Evolutionary conservation across 495 filamentous ascomycete species (phyloP).

Genomic region (Chaetomium tenue): DNA sequence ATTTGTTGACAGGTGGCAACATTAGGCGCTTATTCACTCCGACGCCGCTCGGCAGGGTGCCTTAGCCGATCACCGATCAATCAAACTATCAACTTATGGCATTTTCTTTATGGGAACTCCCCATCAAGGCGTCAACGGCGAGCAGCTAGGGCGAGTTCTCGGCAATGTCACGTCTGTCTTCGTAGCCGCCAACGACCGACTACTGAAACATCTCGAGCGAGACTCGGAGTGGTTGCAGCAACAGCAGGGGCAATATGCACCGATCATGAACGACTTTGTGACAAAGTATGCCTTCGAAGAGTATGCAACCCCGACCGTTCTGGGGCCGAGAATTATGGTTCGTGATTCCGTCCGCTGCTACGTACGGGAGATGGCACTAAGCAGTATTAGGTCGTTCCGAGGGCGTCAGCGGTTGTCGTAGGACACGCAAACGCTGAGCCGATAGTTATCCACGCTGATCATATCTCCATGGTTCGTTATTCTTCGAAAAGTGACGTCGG

Average conservation of each 20-base stretch:
- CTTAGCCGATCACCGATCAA: slow-evolving; percentile 12
- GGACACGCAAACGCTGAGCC: slow-evolving; percentile 7
- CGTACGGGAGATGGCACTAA: slow-evolving; percentile 2
- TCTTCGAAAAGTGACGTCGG: neutral
- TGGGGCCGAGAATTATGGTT: slow-evolving; percentile 1
- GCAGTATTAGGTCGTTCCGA: neutral
- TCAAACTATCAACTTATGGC: slow-evolving; percentile 13
- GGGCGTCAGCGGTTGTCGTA: neutral
- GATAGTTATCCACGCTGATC: neutral
- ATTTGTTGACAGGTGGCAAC: slow-evolving; percentile 6
- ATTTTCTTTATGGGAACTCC: slow-evolving; percentile 17
- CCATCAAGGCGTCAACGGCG: slow-evolving; percentile 13
- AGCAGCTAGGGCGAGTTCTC: slow-evolving; percentile 3
- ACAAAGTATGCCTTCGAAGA: slow-evolving; percentile 14
- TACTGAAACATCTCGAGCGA: slow-evolving; percentile 8
- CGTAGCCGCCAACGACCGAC: neutral
- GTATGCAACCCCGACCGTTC: neutral
- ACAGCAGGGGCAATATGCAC: slow-evolving; percentile 3
- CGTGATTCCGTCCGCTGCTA: neutral
- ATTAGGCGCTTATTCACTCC: slow-evolving; percentile 23
- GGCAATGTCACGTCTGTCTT: slow-evolving; percentile 9
- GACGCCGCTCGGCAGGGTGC: slow-evolving; percentile 7
- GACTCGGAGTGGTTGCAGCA: slow-evolving; percentile 12
- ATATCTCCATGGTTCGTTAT: slow-evolving; percentile 7
- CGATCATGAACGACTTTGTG: slow-evolving; percentile 6